Conservation (phyloP, 768 basidiomycete species). For the Pleurotus sapidus region DNA sequence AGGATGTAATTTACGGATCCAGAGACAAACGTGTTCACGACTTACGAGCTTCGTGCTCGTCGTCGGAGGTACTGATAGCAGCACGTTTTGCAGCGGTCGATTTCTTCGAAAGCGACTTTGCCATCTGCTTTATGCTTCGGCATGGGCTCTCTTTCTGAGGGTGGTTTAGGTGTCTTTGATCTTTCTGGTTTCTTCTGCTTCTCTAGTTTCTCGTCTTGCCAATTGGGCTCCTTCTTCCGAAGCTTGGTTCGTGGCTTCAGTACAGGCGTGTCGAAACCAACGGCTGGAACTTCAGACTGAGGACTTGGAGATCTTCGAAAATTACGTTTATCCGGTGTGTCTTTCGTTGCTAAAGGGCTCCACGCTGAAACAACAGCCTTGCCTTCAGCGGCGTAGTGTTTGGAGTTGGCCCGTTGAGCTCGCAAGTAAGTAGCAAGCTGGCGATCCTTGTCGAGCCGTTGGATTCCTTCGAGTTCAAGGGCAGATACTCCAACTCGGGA, state of each 20-base stretch:
- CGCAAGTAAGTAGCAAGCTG: conserved; percentile 47
- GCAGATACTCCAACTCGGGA: neutral
- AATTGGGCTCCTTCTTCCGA: no score
- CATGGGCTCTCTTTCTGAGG: neutral
- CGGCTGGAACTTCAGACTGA: neutral
- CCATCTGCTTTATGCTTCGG: neutral
- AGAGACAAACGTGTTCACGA: no score
- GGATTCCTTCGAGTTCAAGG: neutral
- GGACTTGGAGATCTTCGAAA: no score
- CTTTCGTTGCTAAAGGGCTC: conserved; percentile 10
- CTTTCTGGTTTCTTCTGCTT: conserved; percentile 16
- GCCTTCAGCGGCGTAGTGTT: conserved; percentile 39
- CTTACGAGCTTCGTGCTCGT: conserved; percentile 20
- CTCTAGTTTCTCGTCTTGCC: neutral
- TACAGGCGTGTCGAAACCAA: conserved; percentile 54
- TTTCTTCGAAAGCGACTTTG: neutral
- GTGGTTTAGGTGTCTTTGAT: no score
- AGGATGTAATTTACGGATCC: conserved; percentile 7
- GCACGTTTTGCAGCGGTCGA: neutral
- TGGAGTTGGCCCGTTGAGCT: conserved; percentile 43
- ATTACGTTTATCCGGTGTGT: neutral
- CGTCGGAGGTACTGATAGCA: conserved; percentile 9
- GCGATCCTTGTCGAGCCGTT: conserved; percentile 26
- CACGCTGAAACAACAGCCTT: conserved; percentile 26
- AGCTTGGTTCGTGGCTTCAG: conserved; percentile 40